Evolutionary conservation across 129 eudicot species (phyloP).

Genomic region (Flaveria trinervia): DNA sequence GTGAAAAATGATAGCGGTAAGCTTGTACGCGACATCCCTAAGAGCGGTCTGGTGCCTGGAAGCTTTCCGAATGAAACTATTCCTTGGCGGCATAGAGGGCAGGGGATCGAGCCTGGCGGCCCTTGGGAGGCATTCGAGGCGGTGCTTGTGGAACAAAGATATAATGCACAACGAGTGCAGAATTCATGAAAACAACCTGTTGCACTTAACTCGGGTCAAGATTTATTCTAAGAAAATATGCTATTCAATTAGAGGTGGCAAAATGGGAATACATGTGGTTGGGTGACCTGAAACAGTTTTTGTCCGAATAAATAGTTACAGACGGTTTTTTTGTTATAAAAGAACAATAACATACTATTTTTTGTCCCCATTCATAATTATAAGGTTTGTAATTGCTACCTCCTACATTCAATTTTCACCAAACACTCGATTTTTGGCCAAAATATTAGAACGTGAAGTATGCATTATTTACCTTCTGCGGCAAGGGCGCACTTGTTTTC

Average conservation of each 20-base stretch:
- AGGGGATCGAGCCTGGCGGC: conserved; percentile 80
- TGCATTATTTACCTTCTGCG: conserved; percentile 58
- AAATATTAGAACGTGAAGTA: neutral
- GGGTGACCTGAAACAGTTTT: neutral
- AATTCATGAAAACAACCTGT: conserved; percentile 84
- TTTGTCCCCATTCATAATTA: too few species aligned
- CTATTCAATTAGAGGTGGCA: neutral
- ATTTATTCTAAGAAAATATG: neutral
- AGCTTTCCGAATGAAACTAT: conserved; percentile 66
- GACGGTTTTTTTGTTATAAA: neutral
- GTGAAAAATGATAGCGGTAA: conserved; percentile 61
- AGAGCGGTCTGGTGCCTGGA: conserved; percentile 42
- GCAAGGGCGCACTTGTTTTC: conserved; percentile 81
- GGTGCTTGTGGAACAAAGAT: conserved; percentile 63
- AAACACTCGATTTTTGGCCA: too few species aligned
- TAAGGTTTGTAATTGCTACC: too few species aligned
- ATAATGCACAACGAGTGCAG: conserved; percentile 74
- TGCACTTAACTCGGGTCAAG: conserved; percentile 10
- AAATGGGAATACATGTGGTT: neutral
- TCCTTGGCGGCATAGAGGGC: conserved; percentile 85
- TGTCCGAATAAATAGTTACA: neutral
- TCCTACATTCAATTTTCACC: too few species aligned
- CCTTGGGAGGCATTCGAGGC: conserved; percentile 50
- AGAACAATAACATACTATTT: neutral
- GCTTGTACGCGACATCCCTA: conserved; percentile 56